Conservation (phyloP, 2,329 filamentous ascomycete genomes). For the Clarireedia paspali region DNA sequence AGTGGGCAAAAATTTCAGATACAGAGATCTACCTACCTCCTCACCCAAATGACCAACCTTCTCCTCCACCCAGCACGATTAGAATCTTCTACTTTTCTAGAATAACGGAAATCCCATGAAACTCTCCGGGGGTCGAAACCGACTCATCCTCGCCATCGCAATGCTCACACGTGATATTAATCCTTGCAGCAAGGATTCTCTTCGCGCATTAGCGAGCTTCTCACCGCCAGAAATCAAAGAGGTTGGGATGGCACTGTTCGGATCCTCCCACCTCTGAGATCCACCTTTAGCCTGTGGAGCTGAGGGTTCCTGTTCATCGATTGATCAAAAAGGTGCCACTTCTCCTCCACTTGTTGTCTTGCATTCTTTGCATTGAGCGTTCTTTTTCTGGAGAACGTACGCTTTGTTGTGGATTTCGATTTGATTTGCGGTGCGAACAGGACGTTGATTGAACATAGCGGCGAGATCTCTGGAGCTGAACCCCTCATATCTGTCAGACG, state of each 20-base stretch:
- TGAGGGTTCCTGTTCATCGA: neutral
- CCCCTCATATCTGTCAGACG: neutral
- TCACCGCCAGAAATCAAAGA: slow-evolving; percentile 7
- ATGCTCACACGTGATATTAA: neutral
- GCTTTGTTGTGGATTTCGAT: neutral
- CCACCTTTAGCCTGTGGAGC: neutral
- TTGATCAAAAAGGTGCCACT: neutral
- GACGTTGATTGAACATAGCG: slow-evolving; percentile 8
- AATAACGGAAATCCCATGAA: no score
- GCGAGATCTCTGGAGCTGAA: neutral
- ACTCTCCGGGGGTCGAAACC: no score
- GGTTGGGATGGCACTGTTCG: slow-evolving; percentile 5
- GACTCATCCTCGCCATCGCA: no score
- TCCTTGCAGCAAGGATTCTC: neutral
- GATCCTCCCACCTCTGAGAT: neutral
- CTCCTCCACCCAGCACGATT: no score
- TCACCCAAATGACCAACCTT: no score
- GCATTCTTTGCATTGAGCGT: neutral
- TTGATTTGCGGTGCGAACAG: neutral
- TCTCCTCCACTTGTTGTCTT: slow-evolving; percentile 4
- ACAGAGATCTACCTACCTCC: no score
- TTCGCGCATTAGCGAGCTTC: neutral
- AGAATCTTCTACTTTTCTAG: no score
- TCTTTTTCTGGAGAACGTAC: neutral
- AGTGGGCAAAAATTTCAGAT: no score